A percentile compares a stretch with the other conserved stretches of the same genome.
Evolutionary conservation across 1,284 basidiomycete genomes (phyloP).

Genomic region (Cryptococcus sp.): DNA sequence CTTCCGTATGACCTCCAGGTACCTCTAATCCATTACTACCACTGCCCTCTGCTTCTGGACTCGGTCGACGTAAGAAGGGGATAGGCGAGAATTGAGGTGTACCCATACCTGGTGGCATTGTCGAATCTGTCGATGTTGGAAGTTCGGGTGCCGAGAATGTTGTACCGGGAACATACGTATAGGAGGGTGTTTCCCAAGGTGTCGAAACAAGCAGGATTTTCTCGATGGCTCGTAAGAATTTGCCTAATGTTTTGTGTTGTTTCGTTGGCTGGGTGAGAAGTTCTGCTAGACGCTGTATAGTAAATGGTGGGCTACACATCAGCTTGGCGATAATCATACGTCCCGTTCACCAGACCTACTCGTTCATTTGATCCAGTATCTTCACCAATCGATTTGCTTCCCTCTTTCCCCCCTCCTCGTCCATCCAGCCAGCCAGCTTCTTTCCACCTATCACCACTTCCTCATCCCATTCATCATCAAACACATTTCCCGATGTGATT

Average conservation of each 20-base stretch:
- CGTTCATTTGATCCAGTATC: conserved; percentile 64
- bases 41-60: conserved; percentile 6
- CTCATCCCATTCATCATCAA: conserved; percentile 44
- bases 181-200: conserved; percentile 37
- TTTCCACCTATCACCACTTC: conserved; percentile 49
- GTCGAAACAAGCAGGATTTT: conserved; percentile 82
- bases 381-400: conserved; percentile 59
- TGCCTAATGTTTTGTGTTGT: conserved; percentile 74
- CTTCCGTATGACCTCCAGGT: conserved; percentile 10
- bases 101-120: conserved; percentile 36
- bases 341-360: conserved; percentile 19
- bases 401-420: conserved; percentile 59
- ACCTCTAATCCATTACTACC: conserved; percentile 1
- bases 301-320: conserved; percentile 68
- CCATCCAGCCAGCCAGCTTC: conserved; percentile 54
- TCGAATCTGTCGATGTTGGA: conserved; percentile 18
- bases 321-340: neutral
- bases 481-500: conserved; percentile 6
- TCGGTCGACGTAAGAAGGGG: conserved; percentile 33
- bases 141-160: neutral
- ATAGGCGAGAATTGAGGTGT: conserved; percentile 49
- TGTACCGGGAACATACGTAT: conserved; percentile 22
- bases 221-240: conserved; percentile 86
- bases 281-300: conserved; percentile 85
- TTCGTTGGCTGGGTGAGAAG: conserved; percentile 66